Conservation (phyloP, 305 asterid genomes). For the Fraxinus ornus region DNA sequence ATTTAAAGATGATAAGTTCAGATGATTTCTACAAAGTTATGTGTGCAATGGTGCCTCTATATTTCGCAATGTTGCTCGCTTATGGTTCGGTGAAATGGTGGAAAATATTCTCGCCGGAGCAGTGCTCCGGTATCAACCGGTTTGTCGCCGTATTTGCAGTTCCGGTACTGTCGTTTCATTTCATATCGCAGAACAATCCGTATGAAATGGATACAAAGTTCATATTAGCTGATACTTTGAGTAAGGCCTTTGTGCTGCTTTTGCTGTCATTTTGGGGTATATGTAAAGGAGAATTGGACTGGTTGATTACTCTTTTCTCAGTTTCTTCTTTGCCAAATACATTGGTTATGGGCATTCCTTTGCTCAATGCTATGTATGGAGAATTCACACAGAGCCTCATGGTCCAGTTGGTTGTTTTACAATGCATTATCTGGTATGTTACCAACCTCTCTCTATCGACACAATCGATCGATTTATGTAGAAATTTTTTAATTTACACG, state of each 20-base stretch:
- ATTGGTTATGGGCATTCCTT: slow-evolving; percentile 71
- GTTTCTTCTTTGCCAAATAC: slow-evolving; percentile 75
- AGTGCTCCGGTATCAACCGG: slow-evolving; percentile 73
- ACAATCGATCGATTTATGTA: background rate
- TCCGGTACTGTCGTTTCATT: slow-evolving; percentile 71
- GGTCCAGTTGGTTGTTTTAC: slow-evolving; percentile 73
- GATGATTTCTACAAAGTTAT: slow-evolving; percentile 63
- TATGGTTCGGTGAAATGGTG: slow-evolving; percentile 68
- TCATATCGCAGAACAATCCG: slow-evolving; percentile 72
- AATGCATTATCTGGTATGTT: slow-evolving; percentile 66
- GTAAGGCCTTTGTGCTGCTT: slow-evolving; percentile 41
- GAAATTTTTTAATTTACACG: background rate
- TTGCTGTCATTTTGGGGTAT: slow-evolving; percentile 43
- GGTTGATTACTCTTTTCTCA: slow-evolving; percentile 69
- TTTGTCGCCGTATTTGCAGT: slow-evolving; percentile 68
- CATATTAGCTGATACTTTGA: slow-evolving; percentile 58
- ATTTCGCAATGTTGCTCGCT: slow-evolving; percentile 66
- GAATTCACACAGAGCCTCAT: slow-evolving; percentile 58
- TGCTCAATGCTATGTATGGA: slow-evolving; percentile 76
- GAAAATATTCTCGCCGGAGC: slow-evolving; percentile 68
- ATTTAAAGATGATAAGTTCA: slow-evolving; percentile 40
- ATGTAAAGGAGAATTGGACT: slow-evolving; percentile 39
- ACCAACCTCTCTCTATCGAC: background rate
- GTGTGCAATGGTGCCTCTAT: slow-evolving; percentile 72
- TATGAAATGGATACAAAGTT: slow-evolving; percentile 60